These are phyloP conservation scores for Gleditsia sinensis DNA, from an alignment of 306 rosid species.

Conservation along the genomic window DNA sequence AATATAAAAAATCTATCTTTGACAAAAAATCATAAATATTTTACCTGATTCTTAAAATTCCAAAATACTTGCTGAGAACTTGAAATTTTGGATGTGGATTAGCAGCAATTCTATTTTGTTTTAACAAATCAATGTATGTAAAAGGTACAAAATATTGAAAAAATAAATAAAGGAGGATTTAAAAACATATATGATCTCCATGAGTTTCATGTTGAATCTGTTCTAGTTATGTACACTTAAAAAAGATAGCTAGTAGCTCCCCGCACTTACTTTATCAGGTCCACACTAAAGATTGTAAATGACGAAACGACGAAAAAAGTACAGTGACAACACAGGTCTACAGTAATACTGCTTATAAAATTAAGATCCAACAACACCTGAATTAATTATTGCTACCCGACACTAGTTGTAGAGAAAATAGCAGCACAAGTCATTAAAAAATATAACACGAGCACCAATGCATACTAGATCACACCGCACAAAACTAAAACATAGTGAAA, in stretches of 20 bases:
- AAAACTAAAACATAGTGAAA: neutral
- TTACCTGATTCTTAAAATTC: no score
- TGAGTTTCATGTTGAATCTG: slow-evolving; percentile 3
- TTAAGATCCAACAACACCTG: slow-evolving; percentile 18
- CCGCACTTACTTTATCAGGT: neutral
- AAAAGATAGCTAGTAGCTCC: slow-evolving; percentile 3
- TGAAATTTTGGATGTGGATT: no score
- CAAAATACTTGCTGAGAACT: no score
- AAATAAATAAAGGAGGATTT: no score
- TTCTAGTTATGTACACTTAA: slow-evolving; percentile 35
- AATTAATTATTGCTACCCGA: neutral
- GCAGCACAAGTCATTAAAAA: neutral
- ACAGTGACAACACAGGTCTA: neutral
- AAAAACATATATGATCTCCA: no score
- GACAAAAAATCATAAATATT: no score
- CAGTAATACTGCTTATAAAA: neutral
- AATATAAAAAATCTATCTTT: no score
- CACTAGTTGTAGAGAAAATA: neutral
- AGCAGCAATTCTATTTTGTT: no score
- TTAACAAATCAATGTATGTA: no score
- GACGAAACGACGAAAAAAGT: neutral
- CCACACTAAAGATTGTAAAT: neutral
- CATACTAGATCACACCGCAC: slow-evolving; percentile 9
- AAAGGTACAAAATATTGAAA: no score
- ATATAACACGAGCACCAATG: neutral